Conservation (phyloP, 441 rosid species). For the Pelargonium myrrhifolium region DNA sequence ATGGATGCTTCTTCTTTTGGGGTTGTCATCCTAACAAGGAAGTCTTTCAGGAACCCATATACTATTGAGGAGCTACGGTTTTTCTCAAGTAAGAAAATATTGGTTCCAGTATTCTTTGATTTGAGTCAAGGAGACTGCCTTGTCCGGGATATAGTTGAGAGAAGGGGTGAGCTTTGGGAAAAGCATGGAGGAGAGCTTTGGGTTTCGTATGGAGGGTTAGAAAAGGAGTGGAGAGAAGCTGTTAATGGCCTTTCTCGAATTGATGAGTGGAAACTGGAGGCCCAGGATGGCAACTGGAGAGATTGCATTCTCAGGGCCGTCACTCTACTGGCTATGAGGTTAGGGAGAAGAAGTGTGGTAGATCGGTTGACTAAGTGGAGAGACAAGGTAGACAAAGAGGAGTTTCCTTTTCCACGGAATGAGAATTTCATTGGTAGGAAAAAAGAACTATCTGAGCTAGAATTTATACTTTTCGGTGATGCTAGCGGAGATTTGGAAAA, state of each 20-base stretch:
- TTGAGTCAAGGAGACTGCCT: constrained; percentile 71
- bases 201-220: constrained; percentile 72
- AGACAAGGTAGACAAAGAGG: constrained; percentile 72
- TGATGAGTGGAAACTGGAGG: constrained; percentile 89
- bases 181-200: constrained; percentile 80
- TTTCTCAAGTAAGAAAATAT: constrained; percentile 72
- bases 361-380: constrained; percentile 77
- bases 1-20: constrained; percentile 88
- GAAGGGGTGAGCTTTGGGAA: constrained; percentile 91
- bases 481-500: constrained; percentile 59
- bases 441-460: constrained; percentile 78
- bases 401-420: constrained; percentile 76
- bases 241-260: constrained; percentile 54
- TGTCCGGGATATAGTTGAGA: constrained; percentile 86
- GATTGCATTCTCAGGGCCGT: constrained; percentile 71
- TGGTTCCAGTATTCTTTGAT: constrained; percentile 80
- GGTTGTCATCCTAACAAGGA: constrained; percentile 63
- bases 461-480: constrained; percentile 80
- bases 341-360: constrained; percentile 87
- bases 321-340: constrained; percentile 56
- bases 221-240: constrained; percentile 91
- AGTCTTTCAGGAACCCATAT: constrained; percentile 68
- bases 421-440: constrained; percentile 77
- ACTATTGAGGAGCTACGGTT: constrained; percentile 75
- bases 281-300: constrained; percentile 86